phyloP scores from a whole-genome alignment of 257 asterid genomes.

The Leonotis leonurus region DNA sequence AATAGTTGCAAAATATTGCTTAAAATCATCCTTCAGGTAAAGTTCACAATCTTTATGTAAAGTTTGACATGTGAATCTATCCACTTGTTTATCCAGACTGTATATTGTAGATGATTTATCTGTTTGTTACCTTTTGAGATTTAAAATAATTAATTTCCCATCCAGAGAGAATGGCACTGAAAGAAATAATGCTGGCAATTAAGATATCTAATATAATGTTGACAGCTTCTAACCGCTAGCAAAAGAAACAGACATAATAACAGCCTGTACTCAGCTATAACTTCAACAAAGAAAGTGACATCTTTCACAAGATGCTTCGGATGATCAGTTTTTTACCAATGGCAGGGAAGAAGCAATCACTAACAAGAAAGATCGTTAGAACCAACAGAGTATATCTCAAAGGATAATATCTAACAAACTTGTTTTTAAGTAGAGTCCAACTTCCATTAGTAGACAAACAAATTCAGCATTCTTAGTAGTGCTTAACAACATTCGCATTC shows the following conservation, averaged over 20 bases:
- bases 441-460: background rate
- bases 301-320: too few relatives aligned
- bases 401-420: background rate
- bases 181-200: too few relatives aligned
- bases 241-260: conserved; percentile 26
- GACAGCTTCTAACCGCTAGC: conserved; percentile 31
- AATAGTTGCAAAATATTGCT: background rate
- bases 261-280: conserved; percentile 22
- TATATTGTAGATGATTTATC: conserved; percentile 3
- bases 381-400: background rate
- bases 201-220: conserved; percentile 12
- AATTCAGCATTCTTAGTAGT: background rate
- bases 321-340: too few relatives aligned
- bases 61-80: conserved; percentile 14
- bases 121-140: too few relatives aligned
- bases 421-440: background rate
- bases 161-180: conserved; percentile 17
- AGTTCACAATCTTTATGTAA: conserved; percentile 10
- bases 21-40: conserved; percentile 22
- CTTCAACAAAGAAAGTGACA: conserved; percentile 25
- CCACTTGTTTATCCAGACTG: conserved; percentile 23
- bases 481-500: background rate
- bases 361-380: conserved; percentile 1
- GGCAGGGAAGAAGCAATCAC: conserved; percentile 13
- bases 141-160: conserved; percentile 3